A percentile compares a stretch with the other conserved stretches of the same genome.
These are phyloP conservation scores for Avena atlantica DNA, from an alignment of 176 grass and related monocot species.

Conservation along the genomic window DNA sequence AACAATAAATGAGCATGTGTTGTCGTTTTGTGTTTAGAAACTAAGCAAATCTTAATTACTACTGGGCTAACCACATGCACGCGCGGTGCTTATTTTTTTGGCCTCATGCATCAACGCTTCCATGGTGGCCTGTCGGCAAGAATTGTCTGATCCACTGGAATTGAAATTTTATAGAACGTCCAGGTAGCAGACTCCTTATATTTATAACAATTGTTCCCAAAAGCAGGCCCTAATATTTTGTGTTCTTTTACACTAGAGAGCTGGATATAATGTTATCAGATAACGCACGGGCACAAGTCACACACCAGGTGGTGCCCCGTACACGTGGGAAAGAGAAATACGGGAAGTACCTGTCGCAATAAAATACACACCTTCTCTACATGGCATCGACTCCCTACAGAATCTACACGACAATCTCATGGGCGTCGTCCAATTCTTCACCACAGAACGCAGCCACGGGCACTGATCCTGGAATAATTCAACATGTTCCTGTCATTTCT, in stretches of 20 bases:
- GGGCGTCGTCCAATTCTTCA: not conserved
- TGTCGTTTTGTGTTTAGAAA: too few relatives aligned
- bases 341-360: not conserved
- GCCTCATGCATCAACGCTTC: too few relatives aligned
- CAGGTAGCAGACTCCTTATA: too few relatives aligned
- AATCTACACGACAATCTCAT: slow-evolving; percentile 39
- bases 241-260: not conserved
- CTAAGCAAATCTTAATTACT: too few relatives aligned
- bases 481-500: slow-evolving; percentile 29
- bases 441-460: slow-evolving; percentile 16
- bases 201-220: not conserved
- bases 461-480: slow-evolving; percentile 16
- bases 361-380: slow-evolving; percentile 35
- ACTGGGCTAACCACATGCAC: too few relatives aligned
- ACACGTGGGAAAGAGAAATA: not conserved
- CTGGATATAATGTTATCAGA: not conserved
- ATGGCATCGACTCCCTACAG: not conserved
- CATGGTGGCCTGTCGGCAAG: too few relatives aligned
- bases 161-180: too few relatives aligned
- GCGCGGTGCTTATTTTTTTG: too few relatives aligned
- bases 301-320: slow-evolving; percentile 3
- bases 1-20: too few relatives aligned
- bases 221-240: not conserved
- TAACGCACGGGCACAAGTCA: slow-evolving; percentile 10
- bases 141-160: too few relatives aligned